Percentiles rank a stretch among this genome's conserved stretches.
These are phyloP conservation scores for Pseudogymnoascus sp. DNA, from an alignment of 2,329 filamentous ascomycete genomes.

Conservation along the genomic window DNA sequence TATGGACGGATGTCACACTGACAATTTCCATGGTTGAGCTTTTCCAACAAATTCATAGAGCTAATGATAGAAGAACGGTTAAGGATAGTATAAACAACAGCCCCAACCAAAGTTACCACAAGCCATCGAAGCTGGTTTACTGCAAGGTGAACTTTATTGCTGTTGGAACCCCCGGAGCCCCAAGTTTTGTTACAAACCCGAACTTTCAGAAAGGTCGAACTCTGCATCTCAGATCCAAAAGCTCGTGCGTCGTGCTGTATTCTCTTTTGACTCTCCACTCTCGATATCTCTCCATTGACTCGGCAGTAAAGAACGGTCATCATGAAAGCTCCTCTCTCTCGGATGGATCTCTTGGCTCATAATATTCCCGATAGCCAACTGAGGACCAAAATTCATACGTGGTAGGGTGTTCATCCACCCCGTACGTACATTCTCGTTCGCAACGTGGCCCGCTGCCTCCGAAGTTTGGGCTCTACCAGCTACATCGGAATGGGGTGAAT, in stretches of 20 bases:
- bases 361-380: not conserved
- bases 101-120: not conserved
- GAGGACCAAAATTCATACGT: not conserved
- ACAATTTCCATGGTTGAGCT: not conserved
- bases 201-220: not conserved
- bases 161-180: not conserved
- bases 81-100: not conserved
- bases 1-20: not conserved
- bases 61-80: not conserved
- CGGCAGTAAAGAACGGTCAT: slow-evolving; percentile 21
- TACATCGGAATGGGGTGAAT: not conserved
- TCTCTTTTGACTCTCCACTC: not conserved
- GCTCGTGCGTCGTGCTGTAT: slow-evolving; percentile 17
- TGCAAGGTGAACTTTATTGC: not conserved
- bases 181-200: not conserved
- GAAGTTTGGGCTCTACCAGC: not conserved
- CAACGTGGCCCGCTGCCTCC: not conserved
- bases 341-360: not conserved
- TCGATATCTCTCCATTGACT: slow-evolving; percentile 17
- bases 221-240: slow-evolving; percentile 15
- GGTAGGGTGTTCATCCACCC: not conserved
- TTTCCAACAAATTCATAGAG: not conserved
- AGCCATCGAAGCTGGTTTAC: not conserved
- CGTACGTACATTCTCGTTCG: not conserved
- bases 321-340: slow-evolving; percentile 19